Conservation (phyloP, 257 asterid genomes). For the Verbascum thapsus region DNA sequence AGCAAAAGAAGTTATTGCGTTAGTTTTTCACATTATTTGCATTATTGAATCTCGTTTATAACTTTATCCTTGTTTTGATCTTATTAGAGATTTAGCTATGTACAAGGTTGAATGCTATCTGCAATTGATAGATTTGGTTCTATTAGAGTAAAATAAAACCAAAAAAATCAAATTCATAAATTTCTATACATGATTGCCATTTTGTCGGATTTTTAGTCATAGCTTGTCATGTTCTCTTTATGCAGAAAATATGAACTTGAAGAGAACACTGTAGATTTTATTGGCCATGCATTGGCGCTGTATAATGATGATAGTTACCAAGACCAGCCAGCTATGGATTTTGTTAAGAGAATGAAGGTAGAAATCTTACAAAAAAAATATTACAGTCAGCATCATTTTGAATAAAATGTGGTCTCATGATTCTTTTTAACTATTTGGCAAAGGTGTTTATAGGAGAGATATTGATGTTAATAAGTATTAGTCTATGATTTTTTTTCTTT, state of each 20-base stretch:
- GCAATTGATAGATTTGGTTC: constrained; percentile 8
- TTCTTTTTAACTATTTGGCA: neutral
- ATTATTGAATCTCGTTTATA: neutral
- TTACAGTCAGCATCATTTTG: too few species aligned
- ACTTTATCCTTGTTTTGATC: constrained; percentile 11
- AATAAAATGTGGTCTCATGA: neutral
- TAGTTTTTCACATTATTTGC: constrained; percentile 20
- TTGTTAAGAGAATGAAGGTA: constrained; percentile 95
- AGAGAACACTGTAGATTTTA: constrained; percentile 85
- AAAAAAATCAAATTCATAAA: neutral
- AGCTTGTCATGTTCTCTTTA: constrained; percentile 18
- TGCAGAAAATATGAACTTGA: constrained; percentile 96
- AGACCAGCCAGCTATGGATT: constrained; percentile 82
- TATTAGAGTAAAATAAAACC: neutral
- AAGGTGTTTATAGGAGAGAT: neutral
- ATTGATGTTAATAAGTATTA: constrained; percentile 7
- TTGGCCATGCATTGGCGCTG: constrained; percentile 95
- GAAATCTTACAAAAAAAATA: too few species aligned
- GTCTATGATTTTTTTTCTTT: constrained; percentile 16
- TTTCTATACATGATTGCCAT: constrained; percentile 4
- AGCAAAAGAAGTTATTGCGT: constrained; percentile 78
- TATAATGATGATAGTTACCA: constrained; percentile 69
- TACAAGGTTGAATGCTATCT: neutral
- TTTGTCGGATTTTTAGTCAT: constrained; percentile 9
- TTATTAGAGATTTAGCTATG: neutral